A percentile compares a stretch with the other conserved stretches of the same genome.
phyloP scores from a whole-genome alignment of 768 basidiomycete genomes.

The Lactarius tabidus region DNA sequence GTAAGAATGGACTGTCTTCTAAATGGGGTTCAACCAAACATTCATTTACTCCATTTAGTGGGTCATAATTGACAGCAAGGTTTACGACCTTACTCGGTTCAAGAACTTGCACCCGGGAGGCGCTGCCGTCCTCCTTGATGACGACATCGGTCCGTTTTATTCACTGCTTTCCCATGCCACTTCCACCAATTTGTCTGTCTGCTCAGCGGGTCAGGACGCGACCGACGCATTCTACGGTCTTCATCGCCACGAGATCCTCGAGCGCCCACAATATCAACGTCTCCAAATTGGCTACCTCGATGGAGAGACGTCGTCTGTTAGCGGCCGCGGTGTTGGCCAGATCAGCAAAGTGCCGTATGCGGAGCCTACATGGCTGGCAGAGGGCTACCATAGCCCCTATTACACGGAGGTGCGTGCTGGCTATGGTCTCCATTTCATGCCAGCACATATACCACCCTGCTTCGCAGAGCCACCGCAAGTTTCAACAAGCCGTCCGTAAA shows the following conservation, averaged over 20 bases:
- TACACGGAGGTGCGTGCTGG: conserved; percentile 57
- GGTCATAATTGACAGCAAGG: conserved; percentile 80
- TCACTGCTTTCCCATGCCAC: not conserved
- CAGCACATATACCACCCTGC: not conserved
- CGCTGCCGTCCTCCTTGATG: conserved; percentile 66
- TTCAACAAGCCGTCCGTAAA: conserved; percentile 57
- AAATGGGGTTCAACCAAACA: not conserved
- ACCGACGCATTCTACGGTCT: conserved; percentile 87
- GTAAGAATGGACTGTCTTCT: conserved; percentile 37
- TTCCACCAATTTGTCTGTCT: not conserved
- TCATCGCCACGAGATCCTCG: conserved; percentile 81
- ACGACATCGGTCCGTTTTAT: conserved; percentile 56
- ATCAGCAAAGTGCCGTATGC: conserved; percentile 80
- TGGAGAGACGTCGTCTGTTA: conserved; percentile 55
- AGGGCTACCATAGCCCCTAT: conserved; percentile 72
- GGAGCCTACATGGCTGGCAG: conserved; percentile 78
- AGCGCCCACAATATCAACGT: conserved; percentile 67
- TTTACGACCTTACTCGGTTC: conserved; percentile 81
- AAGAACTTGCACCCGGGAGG: conserved; percentile 83
- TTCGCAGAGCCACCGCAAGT: conserved; percentile 53
- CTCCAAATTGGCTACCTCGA: conserved; percentile 70
- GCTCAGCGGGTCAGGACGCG: conserved; percentile 74
- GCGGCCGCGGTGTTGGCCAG: conserved; percentile 48
- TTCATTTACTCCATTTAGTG: conserved; percentile 43
- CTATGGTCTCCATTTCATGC: not conserved